Evolutionary conservation across 768 basidiomycete species (phyloP), one percentile per base, ranked within the genome.

Genomic region (Agaricus subrufescens): DNA sequence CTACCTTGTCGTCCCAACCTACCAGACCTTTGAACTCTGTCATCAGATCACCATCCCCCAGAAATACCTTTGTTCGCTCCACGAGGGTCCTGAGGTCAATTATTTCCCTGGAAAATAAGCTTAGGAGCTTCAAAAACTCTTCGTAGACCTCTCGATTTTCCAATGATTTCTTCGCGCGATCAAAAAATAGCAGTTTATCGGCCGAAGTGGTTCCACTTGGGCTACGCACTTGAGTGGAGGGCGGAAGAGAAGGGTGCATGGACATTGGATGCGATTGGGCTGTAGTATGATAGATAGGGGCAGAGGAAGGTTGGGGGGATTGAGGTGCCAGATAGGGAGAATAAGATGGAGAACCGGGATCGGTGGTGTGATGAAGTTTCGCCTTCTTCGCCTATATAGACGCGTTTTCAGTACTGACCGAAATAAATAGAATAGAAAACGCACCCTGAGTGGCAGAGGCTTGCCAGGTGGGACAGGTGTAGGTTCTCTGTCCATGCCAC

Each of bases 81-180:
- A 98, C 75, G 30, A 99, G 83, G 10, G 84, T 86, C 65, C 84
- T 84, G 48, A 85, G 75, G 65, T 97, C 92, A 63, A 99, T 89
- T 63, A 98, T 86, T 57, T 97, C 94, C 63, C 87, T 89, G 14
- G 91, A 87, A 71, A 90, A 99, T 48, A 98, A 78, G 66, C 85
- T 89, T 50, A 98, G 79, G 27, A 98, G 77, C 73, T 96, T 98
- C 64, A 98, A 75, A 70, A 98, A 98, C 62, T 98, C 96, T 63
- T 97, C 94, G 63, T 91, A 93, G 38, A 84, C 78, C 51, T 89
- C 89, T 58, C 83, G 80, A 67, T 76, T 82, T 66, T 91, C 91
- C 7, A 93, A 71, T 0, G 84, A 75, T 61, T 85, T 87, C 70
- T 90, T 96, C 60, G 94, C 91, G 42, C 91, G 85, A 66, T 98